Base-by-base conservation (phyloP, 352 stramenopile genomes). In the Bremia lactucae region DNA sequence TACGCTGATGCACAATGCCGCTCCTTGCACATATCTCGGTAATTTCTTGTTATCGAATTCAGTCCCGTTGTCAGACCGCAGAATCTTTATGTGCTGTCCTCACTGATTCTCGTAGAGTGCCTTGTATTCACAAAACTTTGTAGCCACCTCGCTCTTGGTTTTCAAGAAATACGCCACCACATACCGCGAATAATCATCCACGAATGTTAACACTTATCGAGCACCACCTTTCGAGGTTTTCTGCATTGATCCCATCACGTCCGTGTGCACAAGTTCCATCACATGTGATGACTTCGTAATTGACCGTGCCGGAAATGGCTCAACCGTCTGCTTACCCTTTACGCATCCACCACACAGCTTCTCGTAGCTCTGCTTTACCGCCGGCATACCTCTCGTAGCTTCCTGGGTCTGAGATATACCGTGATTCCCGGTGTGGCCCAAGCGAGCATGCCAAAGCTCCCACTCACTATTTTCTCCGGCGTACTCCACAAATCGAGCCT, bases 51-150 rank as follows among this genome's bases (percentile, higher is more conserved):
- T 56, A 1, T 50, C 36, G 16, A 52, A 50, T 41, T 72, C 55
- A 6, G 46, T 46, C 15, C 55, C 62, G 11, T 65, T 68, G 34
- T 69, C 58, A 0, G 62, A 55, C 0, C 62, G 24, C 6, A 34
- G 2, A 68, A 23, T 38, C 20, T 21, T 35, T 9, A 67, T 31
- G 0, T 35, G 46, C 24, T 26, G 20, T 23, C 46, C 40, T 18
- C 41, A 59, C 29, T 65, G 50, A 5, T 43, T 50, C 15, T 69
- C 49, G 2, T 49, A 47, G 0, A 47, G 29, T 2, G 31, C 18
- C 33, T 52, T 52, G 11, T 11, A 36, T 20, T 36, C 13, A 20
- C 2, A 11, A 6, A 36, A 15, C 14, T 36, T 20, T 13, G 8
- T 15, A 3, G 9, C 31, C 13, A 57, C 46, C n/a, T 62, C 40